Base-by-base conservation (phyloP, 805 yeast genomes). In the Candida boleticola region DNA sequence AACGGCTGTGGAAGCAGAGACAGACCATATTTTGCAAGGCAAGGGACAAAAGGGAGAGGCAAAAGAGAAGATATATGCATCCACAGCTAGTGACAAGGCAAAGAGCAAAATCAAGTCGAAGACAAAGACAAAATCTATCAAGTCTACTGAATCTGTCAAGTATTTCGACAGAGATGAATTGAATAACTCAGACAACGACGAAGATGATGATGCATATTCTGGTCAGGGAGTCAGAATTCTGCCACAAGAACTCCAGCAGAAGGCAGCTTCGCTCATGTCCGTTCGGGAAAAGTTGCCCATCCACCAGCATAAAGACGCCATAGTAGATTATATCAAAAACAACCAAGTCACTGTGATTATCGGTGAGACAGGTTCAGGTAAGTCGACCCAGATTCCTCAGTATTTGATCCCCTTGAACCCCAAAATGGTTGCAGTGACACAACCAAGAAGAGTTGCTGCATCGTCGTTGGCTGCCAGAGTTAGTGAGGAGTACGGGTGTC, bases 311-410 rank as follows among this genome's bases (percentile, higher is more conserved):
- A 79, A 79, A 51, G 81, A 78, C 34, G 74, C 79, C 40, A 75
- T 92, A 14, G 57, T 85, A 46, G 64, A 73, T 7, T 77, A 80
- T 47, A 56, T 92, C 2, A 43, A 64, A 2, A 46, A 64, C 9
- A 77, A 83, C 52, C 82, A 76, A 47, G 95, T 89, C 4, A 80
- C 90, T 0, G 80, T 92, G 1, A 72, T 92, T 16, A 85, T 93
- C 57, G 98, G 98, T 64, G 98, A 92, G 58, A 92, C 99, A 0
- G 99, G 99, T 64, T 88, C 96, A 5, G 98, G 98, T 71, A 92
- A 92, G 59, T 90, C 98, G 3, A 92, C 99, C 0, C 99, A 92
- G 66, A 82, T 92, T 36, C 98, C 99, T 0, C 98, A 92, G 58
- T 83, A 92, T 50, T 58, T 92, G n/a, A 77, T 86, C 64, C 75